Base-by-base conservation (phyloP, 208 protist species). In the Acanthamoeba triangularis region DNA sequence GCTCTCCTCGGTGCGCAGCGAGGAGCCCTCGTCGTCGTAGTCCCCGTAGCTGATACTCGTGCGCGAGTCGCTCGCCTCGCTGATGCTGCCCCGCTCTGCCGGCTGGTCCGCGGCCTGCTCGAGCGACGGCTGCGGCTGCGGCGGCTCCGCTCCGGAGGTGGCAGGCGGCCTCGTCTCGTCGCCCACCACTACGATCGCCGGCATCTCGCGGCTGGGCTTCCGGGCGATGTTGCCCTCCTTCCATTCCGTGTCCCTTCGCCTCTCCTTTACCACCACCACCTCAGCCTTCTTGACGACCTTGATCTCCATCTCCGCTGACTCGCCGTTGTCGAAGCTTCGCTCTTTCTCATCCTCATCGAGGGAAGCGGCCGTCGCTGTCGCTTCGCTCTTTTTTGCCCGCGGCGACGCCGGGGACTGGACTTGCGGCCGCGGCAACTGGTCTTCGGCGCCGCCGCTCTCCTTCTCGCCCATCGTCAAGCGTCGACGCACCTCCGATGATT, bases 401-500 rank as follows among this genome's bases (percentile, higher is more conserved):
- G 11, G 10, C 14, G 11, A 25, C 35, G 67, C 14, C 25, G 25
- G 18, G 16, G 61, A 20, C 5, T 3, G 61, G 61, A 67, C 61
- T n/a, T 20, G 44, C 44, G 44, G 44, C 44, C 8, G 44, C 44
- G 44, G 44, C 8, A 47, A 13, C 44, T 47, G 44, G 65, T 74
- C 65, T 14, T 47, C 37, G 5, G 33, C 72, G 72, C 7, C 25
- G 18, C n/a, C 30, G 0, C 10, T 37, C n/a, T 30, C 35, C 72
- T 76, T 76, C 67, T 82, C 72, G 72, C 72, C 72, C 37, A 82
- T 82, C 30, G 65, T 74, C 72, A 82, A n/a, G 16, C 33, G 72
- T 2, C 72, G 33, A n/a, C 20, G 30, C 72, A 49, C 14, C 13
- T 16, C 20, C 18, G 54, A 59, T 25, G 54, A 59, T 13, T 0